phyloP scores from a whole-genome alignment of 1,284 basidiomycete species.

The Gomphus sp. region DNA sequence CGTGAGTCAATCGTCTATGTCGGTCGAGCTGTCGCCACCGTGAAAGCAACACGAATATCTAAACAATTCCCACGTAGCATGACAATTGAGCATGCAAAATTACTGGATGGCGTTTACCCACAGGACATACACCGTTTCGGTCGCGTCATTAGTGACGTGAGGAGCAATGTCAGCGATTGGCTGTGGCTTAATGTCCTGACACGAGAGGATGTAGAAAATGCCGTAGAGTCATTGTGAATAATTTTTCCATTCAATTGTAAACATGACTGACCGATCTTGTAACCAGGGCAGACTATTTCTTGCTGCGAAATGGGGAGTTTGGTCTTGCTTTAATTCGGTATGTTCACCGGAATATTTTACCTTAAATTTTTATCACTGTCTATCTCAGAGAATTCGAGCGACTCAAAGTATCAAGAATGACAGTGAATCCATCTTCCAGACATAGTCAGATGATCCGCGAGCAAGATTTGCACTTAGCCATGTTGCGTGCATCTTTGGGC shows the following conservation, averaged over 20 bases:
- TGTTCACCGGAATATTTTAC: not conserved
- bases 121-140: conserved; percentile 74
- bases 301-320: conserved; percentile 83
- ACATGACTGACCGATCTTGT: not conserved
- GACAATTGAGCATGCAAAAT: conserved; percentile 50
- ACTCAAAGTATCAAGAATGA: conserved; percentile 66
- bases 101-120: conserved; percentile 58
- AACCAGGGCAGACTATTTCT: conserved; percentile 70
- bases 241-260: not conserved
- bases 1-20: conserved; percentile 80
- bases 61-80: conserved; percentile 62
- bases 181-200: conserved; percentile 86
- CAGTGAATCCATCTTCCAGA: conserved; percentile 40
- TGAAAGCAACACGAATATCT: conserved; percentile 61
- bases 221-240: conserved; percentile 62
- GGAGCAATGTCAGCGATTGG: conserved; percentile 78
- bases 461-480: conserved; percentile 75
- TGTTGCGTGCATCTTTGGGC: conserved; percentile 75
- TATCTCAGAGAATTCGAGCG: conserved; percentile 58
- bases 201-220: conserved; percentile 68
- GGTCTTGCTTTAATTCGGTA: conserved; percentile 59
- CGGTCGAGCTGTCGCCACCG: conserved; percentile 78
- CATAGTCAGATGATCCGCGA: conserved; percentile 72
- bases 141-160: conserved; percentile 56
- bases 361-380: not conserved